Percentiles rank a stretch among this genome's conserved stretches.
These are phyloP conservation scores for Dothistroma septosporum DNA, from an alignment of 2,329 filamentous ascomycete species.

Conservation along the genomic window DNA sequence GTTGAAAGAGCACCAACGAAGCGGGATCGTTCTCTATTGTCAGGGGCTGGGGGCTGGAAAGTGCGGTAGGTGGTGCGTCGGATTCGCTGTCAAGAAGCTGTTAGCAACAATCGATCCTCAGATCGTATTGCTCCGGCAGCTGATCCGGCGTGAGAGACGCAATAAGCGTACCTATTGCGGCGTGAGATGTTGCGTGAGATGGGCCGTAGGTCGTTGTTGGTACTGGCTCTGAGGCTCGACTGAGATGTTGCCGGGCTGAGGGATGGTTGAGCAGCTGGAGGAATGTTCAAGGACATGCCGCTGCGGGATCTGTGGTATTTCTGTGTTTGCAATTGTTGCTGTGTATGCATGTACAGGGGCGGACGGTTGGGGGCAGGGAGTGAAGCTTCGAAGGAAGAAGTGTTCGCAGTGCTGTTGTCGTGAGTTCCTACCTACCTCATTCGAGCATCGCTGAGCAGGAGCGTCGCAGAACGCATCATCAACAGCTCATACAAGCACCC, in stretches of 20 bases:
- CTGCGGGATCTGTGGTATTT: neutral
- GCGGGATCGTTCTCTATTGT: neutral
- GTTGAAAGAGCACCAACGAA: constrained; percentile 29
- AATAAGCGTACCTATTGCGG: neutral
- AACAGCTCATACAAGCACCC: neutral
- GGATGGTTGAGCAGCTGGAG: neutral
- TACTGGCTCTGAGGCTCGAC: neutral
- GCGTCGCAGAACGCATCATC: neutral
- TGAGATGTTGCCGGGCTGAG: neutral
- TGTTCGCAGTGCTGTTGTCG: neutral
- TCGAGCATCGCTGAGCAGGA: neutral
- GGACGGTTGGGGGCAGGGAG: neutral
- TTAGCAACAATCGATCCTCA: neutral
- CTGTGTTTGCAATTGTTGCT: neutral
- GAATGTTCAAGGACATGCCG: neutral
- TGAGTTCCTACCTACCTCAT: neutral
- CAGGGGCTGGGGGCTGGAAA: neutral
- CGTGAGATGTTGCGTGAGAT: neutral
- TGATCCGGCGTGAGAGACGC: neutral
- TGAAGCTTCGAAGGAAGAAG: neutral
- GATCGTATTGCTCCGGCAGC: neutral
- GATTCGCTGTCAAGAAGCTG: neutral
- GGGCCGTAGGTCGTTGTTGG: neutral
- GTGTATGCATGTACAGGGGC: neutral
- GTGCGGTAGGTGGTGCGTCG: neutral